Conservation (phyloP, 371 early-diverging fungal genomes). For the Actinomucor elegans region DNA sequence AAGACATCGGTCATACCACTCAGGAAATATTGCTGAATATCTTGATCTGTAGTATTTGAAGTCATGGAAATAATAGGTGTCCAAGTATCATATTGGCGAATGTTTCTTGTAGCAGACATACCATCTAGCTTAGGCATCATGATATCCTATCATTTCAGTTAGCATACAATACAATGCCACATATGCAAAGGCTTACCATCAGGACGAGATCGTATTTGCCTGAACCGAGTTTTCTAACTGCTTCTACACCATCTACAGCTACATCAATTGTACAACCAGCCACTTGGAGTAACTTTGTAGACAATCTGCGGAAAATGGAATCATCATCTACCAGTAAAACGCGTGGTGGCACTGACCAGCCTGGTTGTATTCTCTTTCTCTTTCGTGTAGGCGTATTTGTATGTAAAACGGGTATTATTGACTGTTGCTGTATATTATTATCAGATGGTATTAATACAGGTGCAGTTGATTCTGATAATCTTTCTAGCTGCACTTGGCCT, state of each 20-base stretch:
- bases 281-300: conserved; percentile 64
- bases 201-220: conserved; percentile 76
- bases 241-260: conserved; percentile 74
- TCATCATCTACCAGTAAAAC: conserved; percentile 78
- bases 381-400: conserved; percentile 11
- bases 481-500: conserved; percentile 8
- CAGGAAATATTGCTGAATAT: conserved; percentile 64
- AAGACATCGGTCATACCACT: conserved; percentile 84
- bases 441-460: not conserved
- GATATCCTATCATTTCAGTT: conserved; percentile 56
- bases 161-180: too few species aligned
- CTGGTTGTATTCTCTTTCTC: conserved; percentile 34
- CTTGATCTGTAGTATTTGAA: conserved; percentile 61
- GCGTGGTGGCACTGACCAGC: conserved; percentile 65
- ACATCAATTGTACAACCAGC: conserved; percentile 77
- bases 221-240: conserved; percentile 58
- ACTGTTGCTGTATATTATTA: not conserved
- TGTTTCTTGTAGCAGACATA: conserved; percentile 68
- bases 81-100: conserved; percentile 69
- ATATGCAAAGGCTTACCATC: conserved; percentile 64
- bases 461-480: conserved; percentile 2
- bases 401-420: conserved; percentile 8
- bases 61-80: conserved; percentile 85
- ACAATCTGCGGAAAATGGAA: conserved; percentile 61
- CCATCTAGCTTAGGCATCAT: conserved; percentile 80